Percentiles rank a stretch among this genome's conserved stretches.
These are phyloP conservation scores for Butyriboletus loyo DNA, from an alignment of 768 basidiomycete species.

Conservation along the genomic window DNA sequence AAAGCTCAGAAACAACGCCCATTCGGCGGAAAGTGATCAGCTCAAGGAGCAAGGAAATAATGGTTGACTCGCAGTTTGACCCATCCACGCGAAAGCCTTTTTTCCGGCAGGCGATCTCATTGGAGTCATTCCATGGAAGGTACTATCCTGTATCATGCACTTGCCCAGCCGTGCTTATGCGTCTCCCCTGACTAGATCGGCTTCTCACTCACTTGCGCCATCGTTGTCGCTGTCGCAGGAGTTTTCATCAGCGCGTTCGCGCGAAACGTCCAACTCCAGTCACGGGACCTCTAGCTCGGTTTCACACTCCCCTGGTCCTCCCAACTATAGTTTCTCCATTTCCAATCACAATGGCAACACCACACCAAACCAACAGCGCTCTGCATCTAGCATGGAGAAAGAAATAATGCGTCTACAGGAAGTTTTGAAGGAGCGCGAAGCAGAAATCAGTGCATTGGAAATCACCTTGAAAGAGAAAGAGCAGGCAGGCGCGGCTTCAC, in stretches of 20 bases:
- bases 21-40: constrained; percentile 53
- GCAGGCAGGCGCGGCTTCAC: background rate
- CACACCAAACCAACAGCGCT: constrained; percentile 55
- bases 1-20: constrained; percentile 44
- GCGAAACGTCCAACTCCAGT: constrained; percentile 78
- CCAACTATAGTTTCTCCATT: constrained; percentile 59
- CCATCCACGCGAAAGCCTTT: constrained; percentile 65
- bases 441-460: constrained; percentile 83
- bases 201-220: constrained; percentile 90
- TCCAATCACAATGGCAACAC: constrained; percentile 33
- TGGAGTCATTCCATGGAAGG: constrained; percentile 88
- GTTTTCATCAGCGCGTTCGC: constrained; percentile 83
- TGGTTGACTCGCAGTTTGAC: constrained; percentile 46
- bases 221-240: constrained; percentile 98
- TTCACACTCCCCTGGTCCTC: constrained; percentile 59
- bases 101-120: constrained; percentile 85
- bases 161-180: constrained; percentile 4
- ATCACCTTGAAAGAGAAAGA: constrained; percentile 42
- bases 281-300: constrained; percentile 65
- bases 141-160: constrained; percentile 29
- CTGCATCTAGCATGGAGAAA: constrained; percentile 81
- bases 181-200: constrained; percentile 55
- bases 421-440: constrained; percentile 85
- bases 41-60: constrained; percentile 46
- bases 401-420: constrained; percentile 96